phyloP scores from a whole-genome alignment of 805 yeast species.

The Wickerhamomyces rabaulensis region DNA sequence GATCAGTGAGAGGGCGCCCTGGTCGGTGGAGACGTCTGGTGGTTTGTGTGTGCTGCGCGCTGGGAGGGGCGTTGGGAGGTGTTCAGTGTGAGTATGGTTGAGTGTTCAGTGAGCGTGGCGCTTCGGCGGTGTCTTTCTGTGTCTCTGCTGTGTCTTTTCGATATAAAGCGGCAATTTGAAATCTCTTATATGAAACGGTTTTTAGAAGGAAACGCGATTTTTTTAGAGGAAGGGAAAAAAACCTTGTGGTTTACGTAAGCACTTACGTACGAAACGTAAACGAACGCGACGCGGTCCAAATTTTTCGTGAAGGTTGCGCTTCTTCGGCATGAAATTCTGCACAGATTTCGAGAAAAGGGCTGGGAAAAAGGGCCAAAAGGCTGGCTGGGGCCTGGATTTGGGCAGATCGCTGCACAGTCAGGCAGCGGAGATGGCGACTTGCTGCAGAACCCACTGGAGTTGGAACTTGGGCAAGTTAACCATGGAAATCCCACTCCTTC shows the following conservation, averaged over 20 bases:
- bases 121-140: neutral
- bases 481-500: neutral
- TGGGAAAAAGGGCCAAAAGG: neutral
- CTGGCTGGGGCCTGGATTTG: neutral
- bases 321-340: neutral
- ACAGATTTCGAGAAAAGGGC: neutral
- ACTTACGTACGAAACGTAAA: slow-evolving; percentile 10
- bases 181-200: neutral
- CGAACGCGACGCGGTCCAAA: slow-evolving; percentile 14
- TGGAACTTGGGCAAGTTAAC: neutral
- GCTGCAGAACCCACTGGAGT: neutral
- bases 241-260: neutral
- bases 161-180: neutral
- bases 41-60: neutral
- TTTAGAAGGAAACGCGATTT: slow-evolving; percentile 1
- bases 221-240: slow-evolving; percentile 1
- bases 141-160: neutral
- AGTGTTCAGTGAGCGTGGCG: neutral
- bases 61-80: neutral
- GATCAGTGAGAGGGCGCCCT: neutral
- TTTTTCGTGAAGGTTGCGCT: neutral
- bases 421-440: no score
- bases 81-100: no score
- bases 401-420: no score
- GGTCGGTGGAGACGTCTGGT: neutral